phyloP scores from a whole-genome alignment of 805 yeast species.

The Schwanniomyces pseudopolymorphus region DNA sequence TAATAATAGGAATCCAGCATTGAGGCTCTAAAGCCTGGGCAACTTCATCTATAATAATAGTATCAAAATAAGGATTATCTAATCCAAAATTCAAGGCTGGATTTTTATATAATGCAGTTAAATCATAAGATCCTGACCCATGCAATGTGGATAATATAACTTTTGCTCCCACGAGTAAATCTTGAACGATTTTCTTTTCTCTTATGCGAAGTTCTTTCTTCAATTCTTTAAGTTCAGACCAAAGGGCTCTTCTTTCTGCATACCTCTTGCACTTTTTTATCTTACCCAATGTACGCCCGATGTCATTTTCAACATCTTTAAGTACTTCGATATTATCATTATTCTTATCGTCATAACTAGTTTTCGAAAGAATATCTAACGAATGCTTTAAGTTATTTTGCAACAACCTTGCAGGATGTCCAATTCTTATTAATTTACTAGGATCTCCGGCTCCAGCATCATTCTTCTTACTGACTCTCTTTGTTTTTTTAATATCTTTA shows the following conservation, averaged over 20 bases:
- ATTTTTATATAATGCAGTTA: constrained; percentile 49
- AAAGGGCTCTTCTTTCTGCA: constrained; percentile 63
- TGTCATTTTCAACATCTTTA: constrained; percentile 68
- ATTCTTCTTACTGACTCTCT: constrained; percentile 20
- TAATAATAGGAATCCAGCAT: constrained; percentile 89
- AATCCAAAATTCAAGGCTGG: constrained; percentile 11
- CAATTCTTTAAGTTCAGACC: constrained; percentile 65
- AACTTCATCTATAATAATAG: constrained; percentile 90
- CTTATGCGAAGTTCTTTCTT: constrained; percentile 68
- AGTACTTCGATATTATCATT: constrained; percentile 44
- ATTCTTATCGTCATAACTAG: constrained; percentile 47
- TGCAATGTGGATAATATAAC: constrained; percentile 85
- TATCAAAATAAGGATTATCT: constrained; percentile 56
- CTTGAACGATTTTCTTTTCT: constrained; percentile 61
- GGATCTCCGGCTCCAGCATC: constrained; percentile 8
- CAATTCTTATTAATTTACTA: constrained; percentile 68
- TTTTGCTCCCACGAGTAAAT: constrained; percentile 56
- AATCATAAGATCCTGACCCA: constrained; percentile 76
- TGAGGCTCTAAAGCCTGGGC: constrained; percentile 94
- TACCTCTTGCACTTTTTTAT: constrained; percentile 63
- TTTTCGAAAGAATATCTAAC: constrained; percentile 66
- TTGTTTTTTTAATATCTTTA: constrained; percentile 21
- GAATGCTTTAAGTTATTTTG: constrained; percentile 66
- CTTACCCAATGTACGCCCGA: constrained; percentile 55
- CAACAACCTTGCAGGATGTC: constrained; percentile 88